phyloP scores from a whole-genome alignment of 225 moss, liverwort and hornwort species.

The Marchantia paleacea region DNA sequence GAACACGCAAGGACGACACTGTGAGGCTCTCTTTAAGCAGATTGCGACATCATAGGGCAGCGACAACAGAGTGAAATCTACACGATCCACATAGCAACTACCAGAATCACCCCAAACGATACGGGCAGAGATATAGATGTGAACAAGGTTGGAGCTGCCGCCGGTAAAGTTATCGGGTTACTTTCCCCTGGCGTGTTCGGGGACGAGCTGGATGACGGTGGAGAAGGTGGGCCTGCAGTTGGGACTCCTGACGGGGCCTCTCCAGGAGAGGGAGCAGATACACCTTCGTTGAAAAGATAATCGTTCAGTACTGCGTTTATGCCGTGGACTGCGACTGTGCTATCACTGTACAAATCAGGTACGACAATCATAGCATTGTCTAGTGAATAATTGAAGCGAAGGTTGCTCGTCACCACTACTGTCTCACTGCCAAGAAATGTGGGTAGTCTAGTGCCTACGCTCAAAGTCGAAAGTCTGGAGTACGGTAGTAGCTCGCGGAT shows the following conservation, averaged over 20 bases:
- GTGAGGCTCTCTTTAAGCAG: background rate
- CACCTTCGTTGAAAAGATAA: conserved; percentile 52
- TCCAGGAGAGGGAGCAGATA: conserved; percentile 42
- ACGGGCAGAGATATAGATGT: background rate
- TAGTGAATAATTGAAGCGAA: conserved; percentile 47
- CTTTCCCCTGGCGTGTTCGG: background rate
- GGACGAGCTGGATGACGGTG: background rate
- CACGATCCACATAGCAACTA: background rate
- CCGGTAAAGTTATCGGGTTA: background rate
- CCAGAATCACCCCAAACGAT: background rate
- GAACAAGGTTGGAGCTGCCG: background rate
- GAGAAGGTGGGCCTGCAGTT: conserved; percentile 30
- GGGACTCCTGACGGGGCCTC: conserved; percentile 23
- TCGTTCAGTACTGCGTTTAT: conserved; percentile 64
- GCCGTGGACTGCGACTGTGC: conserved; percentile 74
- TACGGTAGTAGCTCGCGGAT: conserved; percentile 54
- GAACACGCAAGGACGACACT: no score
- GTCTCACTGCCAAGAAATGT: conserved; percentile 46
- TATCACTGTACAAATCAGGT: conserved; percentile 65
- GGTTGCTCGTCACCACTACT: conserved; percentile 57
- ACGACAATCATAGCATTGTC: conserved; percentile 59
- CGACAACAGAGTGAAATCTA: background rate
- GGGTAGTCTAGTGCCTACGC: conserved; percentile 50
- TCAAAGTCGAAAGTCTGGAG: conserved; percentile 54
- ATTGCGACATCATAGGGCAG: background rate